These are phyloP conservation scores for Fusarium pseudoanthophilum DNA, from an alignment of 2,329 filamentous ascomycete genomes.

Conservation along the genomic window DNA sequence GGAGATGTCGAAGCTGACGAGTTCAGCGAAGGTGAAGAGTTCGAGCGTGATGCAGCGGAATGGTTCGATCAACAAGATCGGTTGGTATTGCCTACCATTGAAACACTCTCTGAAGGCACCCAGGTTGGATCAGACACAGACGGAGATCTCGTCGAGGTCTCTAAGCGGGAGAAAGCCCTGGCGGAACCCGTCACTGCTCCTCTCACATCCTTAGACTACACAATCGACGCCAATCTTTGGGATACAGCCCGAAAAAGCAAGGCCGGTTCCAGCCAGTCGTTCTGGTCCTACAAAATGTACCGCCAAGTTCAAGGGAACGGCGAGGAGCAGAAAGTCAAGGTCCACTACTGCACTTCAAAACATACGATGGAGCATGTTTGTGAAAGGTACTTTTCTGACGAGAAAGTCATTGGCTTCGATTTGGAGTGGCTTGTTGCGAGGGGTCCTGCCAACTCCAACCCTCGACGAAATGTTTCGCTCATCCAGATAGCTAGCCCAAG, in stretches of 20 bases:
- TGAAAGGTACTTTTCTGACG: slow-evolving; percentile 71
- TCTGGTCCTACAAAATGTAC: slow-evolving; percentile 77
- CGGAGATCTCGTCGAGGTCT: slow-evolving; percentile 7
- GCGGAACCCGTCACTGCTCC: slow-evolving; percentile 35
- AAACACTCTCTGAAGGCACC: slow-evolving; percentile 7
- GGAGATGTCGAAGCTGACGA: slow-evolving; percentile 20
- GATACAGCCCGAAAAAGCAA: slow-evolving; percentile 59
- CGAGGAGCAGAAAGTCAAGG: slow-evolving; percentile 64
- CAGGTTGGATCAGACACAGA: not conserved
- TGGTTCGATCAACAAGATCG: slow-evolving; percentile 44
- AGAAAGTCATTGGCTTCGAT: slow-evolving; percentile 85
- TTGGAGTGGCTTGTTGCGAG: slow-evolving; percentile 80
- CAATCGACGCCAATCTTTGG: slow-evolving; percentile 46
- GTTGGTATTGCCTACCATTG: not conserved
- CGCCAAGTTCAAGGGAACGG: slow-evolving; percentile 59
- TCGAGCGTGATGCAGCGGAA: slow-evolving; percentile 39
- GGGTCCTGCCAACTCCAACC: slow-evolving; percentile 52
- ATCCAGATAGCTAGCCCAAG: slow-evolving; percentile 84
- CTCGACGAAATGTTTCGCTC: slow-evolving; percentile 79
- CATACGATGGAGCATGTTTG: slow-evolving; percentile 74
- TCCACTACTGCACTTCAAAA: slow-evolving; percentile 81
- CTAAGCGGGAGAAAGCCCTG: not conserved
- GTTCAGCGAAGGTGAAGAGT: slow-evolving; percentile 41
- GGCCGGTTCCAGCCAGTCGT: slow-evolving; percentile 61
- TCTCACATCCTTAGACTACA: slow-evolving; percentile 45